Conservation (phyloP, 371 early-diverging fungal species). For the Lichtheimia corymbifera region DNA sequence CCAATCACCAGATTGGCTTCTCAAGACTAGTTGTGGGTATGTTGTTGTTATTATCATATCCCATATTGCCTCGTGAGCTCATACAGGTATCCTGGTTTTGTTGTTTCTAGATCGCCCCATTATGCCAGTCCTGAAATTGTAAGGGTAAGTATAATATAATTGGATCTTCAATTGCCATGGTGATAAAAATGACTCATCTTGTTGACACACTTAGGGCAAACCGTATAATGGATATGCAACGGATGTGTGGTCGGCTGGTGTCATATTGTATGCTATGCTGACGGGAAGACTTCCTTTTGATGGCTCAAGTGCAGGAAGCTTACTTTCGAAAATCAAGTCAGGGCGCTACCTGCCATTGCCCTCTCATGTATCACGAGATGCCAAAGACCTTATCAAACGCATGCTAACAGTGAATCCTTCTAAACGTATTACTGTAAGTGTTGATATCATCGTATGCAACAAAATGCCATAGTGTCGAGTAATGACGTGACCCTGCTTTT, state of each 20-base stretch:
- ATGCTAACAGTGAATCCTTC: slow-evolving; percentile 57
- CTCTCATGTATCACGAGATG: slow-evolving; percentile 58
- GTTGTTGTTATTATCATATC: background rate
- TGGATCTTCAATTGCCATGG: too few species aligned
- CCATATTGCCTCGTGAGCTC: background rate
- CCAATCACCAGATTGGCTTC: slow-evolving; percentile 59
- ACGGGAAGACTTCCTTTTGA: slow-evolving; percentile 92
- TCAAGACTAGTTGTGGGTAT: slow-evolving; percentile 81
- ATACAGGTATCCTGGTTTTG: background rate
- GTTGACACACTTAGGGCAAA: slow-evolving; percentile 35
- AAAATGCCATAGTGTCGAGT: slow-evolving; percentile 1
- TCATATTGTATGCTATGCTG: slow-evolving; percentile 89
- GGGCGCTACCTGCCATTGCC: slow-evolving; percentile 57
- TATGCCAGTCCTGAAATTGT: slow-evolving; percentile 89
- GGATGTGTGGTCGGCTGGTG: slow-evolving; percentile 93
- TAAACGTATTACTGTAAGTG: slow-evolving; percentile 20
- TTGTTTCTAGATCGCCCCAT: slow-evolving; percentile 61
- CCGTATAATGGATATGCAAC: slow-evolving; percentile 79
- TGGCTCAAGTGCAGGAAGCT: slow-evolving; percentile 79
- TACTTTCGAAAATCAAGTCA: slow-evolving; percentile 68
- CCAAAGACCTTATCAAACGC: slow-evolving; percentile 61
- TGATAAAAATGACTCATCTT: slow-evolving; percentile 12
- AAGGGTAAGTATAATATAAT: slow-evolving; percentile 32
- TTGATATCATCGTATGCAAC: background rate
- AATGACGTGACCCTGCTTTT: slow-evolving; percentile 28